Evolutionary conservation across 1,284 basidiomycete genomes (phyloP), one percentile per base, ranked within the genome.

Genomic region (Fomes fomentarius): DNA sequence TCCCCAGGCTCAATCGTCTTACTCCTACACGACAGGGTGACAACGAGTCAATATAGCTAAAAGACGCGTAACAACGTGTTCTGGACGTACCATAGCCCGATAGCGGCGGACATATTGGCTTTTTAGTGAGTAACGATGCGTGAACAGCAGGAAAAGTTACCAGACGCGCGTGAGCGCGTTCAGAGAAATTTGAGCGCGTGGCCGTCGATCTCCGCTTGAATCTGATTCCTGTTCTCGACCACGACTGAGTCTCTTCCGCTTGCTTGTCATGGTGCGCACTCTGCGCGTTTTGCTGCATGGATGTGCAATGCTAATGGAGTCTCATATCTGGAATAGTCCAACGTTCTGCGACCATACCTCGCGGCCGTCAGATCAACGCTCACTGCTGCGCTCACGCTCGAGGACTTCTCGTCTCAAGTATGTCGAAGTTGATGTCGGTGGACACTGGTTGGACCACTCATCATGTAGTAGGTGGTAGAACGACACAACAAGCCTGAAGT

Each of bases 321-420:
- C n/a, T 12, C 11, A 8, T 39, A 11, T 24, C 9, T 24, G 0
- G 22, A 11, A 15, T 14, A 91, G 88, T 90, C 88, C 2, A 90
- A 91, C 72, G 84, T 85, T 10, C 82, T 99, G 47, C 84, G 96
- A 66, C 96, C 96, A 4, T 99, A 99, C 75, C 89, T 99, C 56
- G 90, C 93, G 28, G 96, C 96, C 33, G 96, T 99, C 47, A 83
- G 97, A 61, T 93, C 94, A 10, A 96, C 96, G 12, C 80, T 99
- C 50, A 98, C 96, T 5, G 96, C 96, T n/a, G 96, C 97, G 1
- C 80, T 99, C 63, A 98, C 96, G 0, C 80, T 99, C 50, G 92
- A 98, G 77, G 95, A 98, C 82, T 99, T 99, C 78, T 86, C 93
- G 37, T 98, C 95, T 7, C 96, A 99, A 83, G 93, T 93, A 70